Percentiles rank a stretch among this genome's conserved stretches.
Conservation (phyloP, 2,329 filamentous ascomycete genomes). For the Paracoccidioides brasiliensis region DNA sequence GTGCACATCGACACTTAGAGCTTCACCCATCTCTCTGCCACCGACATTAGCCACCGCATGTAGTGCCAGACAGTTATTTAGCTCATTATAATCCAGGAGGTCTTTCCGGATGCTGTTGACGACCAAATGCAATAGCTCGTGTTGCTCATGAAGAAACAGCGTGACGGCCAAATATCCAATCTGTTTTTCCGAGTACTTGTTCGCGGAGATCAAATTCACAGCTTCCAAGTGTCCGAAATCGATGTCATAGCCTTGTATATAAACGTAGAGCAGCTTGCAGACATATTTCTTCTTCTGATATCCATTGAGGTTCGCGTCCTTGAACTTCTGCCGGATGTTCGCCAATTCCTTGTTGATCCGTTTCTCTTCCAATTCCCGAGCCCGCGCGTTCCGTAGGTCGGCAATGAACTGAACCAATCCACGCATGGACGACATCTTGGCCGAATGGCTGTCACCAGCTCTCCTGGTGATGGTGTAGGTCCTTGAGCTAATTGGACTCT, state of each 20-base stretch:
- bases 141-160: slow-evolving; percentile 89
- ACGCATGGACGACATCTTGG: slow-evolving; percentile 37
- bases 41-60: slow-evolving; percentile 98
- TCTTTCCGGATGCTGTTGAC: slow-evolving; percentile 99
- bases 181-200: slow-evolving; percentile 98
- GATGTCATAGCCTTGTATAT: slow-evolving; percentile 97
- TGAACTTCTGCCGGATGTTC: slow-evolving; percentile 98
- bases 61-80: slow-evolving; percentile 91
- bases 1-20: slow-evolving; percentile 82
- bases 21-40: slow-evolving; percentile 92
- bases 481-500: slow-evolving; percentile 4
- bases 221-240: slow-evolving; percentile 98
- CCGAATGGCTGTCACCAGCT: neutral
- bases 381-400: slow-evolving; percentile 85
- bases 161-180: slow-evolving; percentile 98
- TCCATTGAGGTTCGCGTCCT: slow-evolving; percentile 82
- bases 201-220: slow-evolving; percentile 91
- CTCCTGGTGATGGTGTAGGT: slow-evolving; percentile 1
- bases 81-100: slow-evolving; percentile 82
- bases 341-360: slow-evolving; percentile 98
- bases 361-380: slow-evolving; percentile 94
- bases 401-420: slow-evolving; percentile 97
- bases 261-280: slow-evolving; percentile 98
- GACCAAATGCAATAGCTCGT: slow-evolving; percentile 88
- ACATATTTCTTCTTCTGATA: slow-evolving; percentile 99